Evolutionary conservation across 805 yeast species (phyloP).

Genomic region (Ogataea degrootiae): DNA sequence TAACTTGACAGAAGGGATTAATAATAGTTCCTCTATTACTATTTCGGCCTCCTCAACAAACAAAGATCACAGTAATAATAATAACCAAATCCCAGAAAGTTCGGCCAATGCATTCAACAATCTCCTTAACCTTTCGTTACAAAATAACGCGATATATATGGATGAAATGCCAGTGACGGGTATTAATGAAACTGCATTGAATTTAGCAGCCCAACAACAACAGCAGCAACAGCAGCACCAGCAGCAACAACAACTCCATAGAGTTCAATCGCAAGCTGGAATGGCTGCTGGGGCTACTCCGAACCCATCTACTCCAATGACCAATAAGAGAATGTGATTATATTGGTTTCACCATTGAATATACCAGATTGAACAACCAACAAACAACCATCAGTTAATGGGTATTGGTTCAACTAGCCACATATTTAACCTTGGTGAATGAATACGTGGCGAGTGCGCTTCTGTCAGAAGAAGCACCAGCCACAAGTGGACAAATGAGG

Average conservation of each 20-base stretch:
- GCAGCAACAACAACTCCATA: background rate
- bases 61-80: background rate
- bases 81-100: slow-evolving; percentile 14
- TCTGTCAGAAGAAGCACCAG: too few species aligned
- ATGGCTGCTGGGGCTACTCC: too few species aligned
- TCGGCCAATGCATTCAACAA: slow-evolving; percentile 27
- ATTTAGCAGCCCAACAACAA: slow-evolving; percentile 4
- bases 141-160: slow-evolving; percentile 21
- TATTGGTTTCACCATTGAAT: too few species aligned
- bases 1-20: background rate
- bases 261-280: background rate
- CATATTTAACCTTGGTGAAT: too few species aligned
- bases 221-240: slow-evolving; percentile 1
- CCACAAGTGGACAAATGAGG: too few species aligned
- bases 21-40: background rate
- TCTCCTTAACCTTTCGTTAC: slow-evolving; percentile 24
- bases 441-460: too few species aligned
- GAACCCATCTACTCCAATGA: too few species aligned
- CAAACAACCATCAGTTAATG: background rate
- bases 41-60: slow-evolving; percentile 2
- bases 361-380: too few species aligned
- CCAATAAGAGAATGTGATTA: too few species aligned
- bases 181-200: slow-evolving; percentile 13
- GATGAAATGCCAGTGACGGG: slow-evolving; percentile 24
- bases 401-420: too few species aligned